These are phyloP conservation scores for Entomortierella chlamydospora DNA, from an alignment of 192 early-diverging fungal genomes.

Conservation along the genomic window DNA sequence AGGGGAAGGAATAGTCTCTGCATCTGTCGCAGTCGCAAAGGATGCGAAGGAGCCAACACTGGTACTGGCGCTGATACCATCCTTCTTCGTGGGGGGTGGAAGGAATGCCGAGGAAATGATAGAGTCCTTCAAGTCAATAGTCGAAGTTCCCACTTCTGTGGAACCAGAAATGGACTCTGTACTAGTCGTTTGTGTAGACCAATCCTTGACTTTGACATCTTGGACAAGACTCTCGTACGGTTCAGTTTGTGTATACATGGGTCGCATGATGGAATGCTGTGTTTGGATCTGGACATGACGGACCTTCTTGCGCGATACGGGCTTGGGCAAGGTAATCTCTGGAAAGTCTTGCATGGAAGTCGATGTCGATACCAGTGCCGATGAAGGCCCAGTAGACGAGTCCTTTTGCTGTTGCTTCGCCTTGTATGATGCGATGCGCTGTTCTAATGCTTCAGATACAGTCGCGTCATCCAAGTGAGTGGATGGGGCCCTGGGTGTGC, in stretches of 20 bases:
- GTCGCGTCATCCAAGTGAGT: constrained; percentile 25
- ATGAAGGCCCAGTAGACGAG: background rate
- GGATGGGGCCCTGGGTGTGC: background rate
- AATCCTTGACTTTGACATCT: constrained; percentile 24
- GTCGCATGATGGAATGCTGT: constrained; percentile 41
- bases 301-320: constrained; percentile 47
- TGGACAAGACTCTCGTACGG: constrained; percentile 21
- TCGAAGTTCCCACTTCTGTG: constrained; percentile 10
- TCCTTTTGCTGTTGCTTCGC: constrained; percentile 21
- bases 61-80: constrained; percentile 4
- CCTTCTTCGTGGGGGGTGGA: background rate
- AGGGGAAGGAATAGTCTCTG: background rate
- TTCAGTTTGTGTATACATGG: constrained; percentile 47
- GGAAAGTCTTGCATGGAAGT: constrained; percentile 18
- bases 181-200: constrained; percentile 10
- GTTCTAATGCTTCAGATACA: constrained; percentile 30
- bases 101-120: background rate
- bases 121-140: background rate
- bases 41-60: background rate
- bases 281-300: constrained; percentile 55
- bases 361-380: background rate
- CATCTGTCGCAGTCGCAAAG: constrained; percentile 1
- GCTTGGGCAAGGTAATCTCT: constrained; percentile 31
- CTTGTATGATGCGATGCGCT: constrained; percentile 43
- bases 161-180: background rate